A percentile compares a stretch with the other conserved stretches of the same genome.
Evolutionary conservation across 2,329 filamentous ascomycete genomes (phyloP).

Genomic region (Aspergillus carbonarius): DNA sequence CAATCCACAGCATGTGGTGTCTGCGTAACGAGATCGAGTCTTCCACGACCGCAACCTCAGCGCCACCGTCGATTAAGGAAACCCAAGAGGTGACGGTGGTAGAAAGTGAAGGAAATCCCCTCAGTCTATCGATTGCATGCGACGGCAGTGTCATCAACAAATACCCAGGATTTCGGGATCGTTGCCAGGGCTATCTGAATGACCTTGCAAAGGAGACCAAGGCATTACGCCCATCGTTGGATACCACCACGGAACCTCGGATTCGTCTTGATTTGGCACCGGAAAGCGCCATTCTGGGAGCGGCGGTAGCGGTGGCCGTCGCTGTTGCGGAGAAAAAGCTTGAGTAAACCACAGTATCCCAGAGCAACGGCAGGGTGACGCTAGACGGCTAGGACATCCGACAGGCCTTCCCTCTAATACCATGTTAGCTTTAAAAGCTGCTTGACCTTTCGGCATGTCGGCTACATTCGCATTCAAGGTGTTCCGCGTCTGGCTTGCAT

Average conservation of each 20-base stretch:
- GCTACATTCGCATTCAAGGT: constrained; percentile 18
- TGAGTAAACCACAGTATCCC: constrained; percentile 3
- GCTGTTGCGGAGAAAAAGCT: constrained; percentile 33
- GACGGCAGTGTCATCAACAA: constrained; percentile 55
- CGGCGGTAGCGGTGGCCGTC: constrained; percentile 49
- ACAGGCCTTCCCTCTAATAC: neutral
- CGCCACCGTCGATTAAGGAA: constrained; percentile 27
- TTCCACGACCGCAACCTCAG: constrained; percentile 19
- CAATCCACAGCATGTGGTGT: constrained; percentile 62
- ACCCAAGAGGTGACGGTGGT: constrained; percentile 35
- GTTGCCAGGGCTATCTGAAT: constrained; percentile 46
- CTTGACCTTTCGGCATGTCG: neutral
- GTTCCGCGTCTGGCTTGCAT: constrained; percentile 9
- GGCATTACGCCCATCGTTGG: constrained; percentile 3
- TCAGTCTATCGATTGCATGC: constrained; percentile 49
- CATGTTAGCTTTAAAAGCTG: neutral
- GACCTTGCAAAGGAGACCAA: constrained; percentile 37
- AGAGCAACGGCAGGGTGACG: no score
- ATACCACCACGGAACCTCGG: constrained; percentile 20
- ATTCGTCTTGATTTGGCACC: constrained; percentile 44
- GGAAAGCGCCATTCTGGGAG: constrained; percentile 48
- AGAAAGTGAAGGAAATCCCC: constrained; percentile 30
- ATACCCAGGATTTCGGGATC: constrained; percentile 49
- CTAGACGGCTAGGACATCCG: no score
- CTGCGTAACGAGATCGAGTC: constrained; percentile 54